Base-by-base conservation (phyloP, 2,329 filamentous ascomycete genomes). In the Talaromyces rugulosus region DNA sequence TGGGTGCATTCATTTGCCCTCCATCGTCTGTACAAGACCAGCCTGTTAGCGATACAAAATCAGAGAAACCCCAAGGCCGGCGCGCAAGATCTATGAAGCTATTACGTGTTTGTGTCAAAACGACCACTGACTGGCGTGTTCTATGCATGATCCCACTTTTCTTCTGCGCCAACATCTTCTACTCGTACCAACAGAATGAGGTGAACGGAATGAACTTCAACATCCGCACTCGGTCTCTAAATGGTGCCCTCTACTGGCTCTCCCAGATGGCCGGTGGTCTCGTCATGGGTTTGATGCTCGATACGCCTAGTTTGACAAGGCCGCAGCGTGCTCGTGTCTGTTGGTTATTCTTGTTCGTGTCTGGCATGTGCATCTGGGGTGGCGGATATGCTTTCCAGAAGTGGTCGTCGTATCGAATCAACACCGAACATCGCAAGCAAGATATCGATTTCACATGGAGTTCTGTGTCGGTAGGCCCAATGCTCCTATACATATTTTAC, bases 401-500 rank as follows among this genome's bases (percentile, higher is more conserved):
- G 63, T 82, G 82, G 67, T 85, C 86, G 67, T 71, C 83, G 66
- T 59, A 68, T 59, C 73, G 78, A 14, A 66, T 76, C n/a, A 77
- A 28, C 5, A 51, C 74, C n/a, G 56, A 65, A 5, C 77, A 77
- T 3, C 66, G 73, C 23, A 78, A 77, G 63, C 77, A 82, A 60
- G 75, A 80, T 57, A 71, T 83, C 60, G 81, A 83, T 68, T 83
- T 79, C 64, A 80, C 73, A 11, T 68, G 78, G 34, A 81, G 80
- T 42, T 65, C 72, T 47, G 77, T 81, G 47, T 87, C 83, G 58
- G 80, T 81, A 5, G 87, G 86, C 0, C 87, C 87, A 9, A 87
- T 90, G 68, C 85, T 89, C 68, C 77, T 90, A 14, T 89, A 89
- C 77, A 86, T 89, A 71, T 89, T 88, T 75, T 90, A 89, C 70